Evolutionary conservation across 2,329 filamentous ascomycete genomes (phyloP).

Genomic region (Pseudocercospora musae): DNA sequence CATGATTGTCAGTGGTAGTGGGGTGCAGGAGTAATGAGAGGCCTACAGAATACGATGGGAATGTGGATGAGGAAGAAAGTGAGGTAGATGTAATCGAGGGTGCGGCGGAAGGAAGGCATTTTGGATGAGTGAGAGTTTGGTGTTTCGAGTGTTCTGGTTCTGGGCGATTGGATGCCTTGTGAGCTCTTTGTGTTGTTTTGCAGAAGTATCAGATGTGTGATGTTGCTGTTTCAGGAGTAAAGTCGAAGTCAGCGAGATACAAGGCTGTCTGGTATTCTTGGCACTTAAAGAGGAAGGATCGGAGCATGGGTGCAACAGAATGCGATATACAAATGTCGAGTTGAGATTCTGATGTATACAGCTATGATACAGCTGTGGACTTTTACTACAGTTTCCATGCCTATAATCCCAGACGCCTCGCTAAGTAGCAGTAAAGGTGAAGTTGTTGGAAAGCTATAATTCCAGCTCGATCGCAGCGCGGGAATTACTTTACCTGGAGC

Average conservation of each 20-base stretch:
- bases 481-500: too few relatives aligned
- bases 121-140: too few relatives aligned
- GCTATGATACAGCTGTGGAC: neutral
- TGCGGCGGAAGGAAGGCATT: constrained; percentile 34
- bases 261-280: neutral
- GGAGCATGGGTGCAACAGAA: neutral
- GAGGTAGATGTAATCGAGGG: constrained; percentile 51
- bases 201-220: neutral
- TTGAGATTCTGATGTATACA: neutral
- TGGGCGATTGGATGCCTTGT: neutral
- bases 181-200: neutral
- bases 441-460: too few relatives aligned
- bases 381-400: neutral
- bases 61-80: constrained; percentile 61
- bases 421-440: neutral
- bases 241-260: neutral
- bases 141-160: neutral
- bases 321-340: neutral
- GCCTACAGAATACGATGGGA: constrained; percentile 59
- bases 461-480: too few relatives aligned
- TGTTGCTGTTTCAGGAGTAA: neutral
- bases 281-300: neutral
- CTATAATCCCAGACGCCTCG: neutral
- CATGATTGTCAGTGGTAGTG: neutral
- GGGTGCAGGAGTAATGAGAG: neutral